Conservation (phyloP, 1,284 basidiomycete genomes). For the Leccinum variabile region DNA sequence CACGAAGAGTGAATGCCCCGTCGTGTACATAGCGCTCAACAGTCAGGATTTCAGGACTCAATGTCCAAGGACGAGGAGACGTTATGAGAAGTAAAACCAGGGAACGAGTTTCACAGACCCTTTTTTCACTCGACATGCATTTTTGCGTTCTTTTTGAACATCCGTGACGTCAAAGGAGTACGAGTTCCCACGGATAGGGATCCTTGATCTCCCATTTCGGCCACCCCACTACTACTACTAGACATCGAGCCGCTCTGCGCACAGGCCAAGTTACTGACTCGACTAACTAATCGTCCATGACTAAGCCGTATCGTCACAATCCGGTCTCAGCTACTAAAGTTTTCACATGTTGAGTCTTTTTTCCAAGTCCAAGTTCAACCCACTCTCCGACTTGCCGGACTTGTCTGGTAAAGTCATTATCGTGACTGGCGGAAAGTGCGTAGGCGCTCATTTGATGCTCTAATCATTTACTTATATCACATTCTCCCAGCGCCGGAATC, state of each 20-base stretch:
- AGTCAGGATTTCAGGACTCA: not conserved
- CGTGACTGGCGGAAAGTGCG: slow-evolving; percentile 46
- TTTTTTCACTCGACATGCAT: no score
- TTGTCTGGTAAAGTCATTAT: no score
- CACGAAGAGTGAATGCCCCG: not conserved
- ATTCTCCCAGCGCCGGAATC: slow-evolving; percentile 39
- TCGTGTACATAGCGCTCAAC: not conserved
- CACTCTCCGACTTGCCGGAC: no score
- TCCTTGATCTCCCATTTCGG: not conserved
- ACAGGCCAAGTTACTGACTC: no score
- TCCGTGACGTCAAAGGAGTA: not conserved
- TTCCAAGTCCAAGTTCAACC: no score
- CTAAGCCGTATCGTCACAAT: no score
- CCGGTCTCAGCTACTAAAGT: no score
- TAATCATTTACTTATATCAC: not conserved
- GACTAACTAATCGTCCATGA: no score
- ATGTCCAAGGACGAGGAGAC: not conserved
- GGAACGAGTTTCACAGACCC: not conserved
- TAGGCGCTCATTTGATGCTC: not conserved
- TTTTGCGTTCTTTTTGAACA: not conserved
- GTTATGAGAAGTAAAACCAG: not conserved
- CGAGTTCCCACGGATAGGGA: not conserved
- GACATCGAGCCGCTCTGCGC: no score
- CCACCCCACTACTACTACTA: not conserved
- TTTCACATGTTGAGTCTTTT: no score